Evolutionary conservation across 148 eudicot genomes (phyloP), one percentile per base, ranked within the genome.

Genomic region (Fagopyrum homotropicum): DNA sequence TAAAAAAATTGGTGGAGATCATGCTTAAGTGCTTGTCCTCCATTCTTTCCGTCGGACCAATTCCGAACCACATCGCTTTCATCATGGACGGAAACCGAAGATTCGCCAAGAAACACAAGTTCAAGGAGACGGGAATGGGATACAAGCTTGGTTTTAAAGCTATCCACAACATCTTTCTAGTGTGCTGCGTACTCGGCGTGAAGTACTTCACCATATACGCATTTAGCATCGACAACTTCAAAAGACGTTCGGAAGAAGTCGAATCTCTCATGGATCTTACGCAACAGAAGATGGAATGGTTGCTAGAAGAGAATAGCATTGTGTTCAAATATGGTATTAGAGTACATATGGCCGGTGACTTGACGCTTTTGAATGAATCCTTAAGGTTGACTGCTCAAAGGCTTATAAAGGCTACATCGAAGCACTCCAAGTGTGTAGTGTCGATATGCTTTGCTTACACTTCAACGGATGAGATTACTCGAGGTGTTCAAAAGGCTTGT

Each of bases 391-490:
- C 83, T 3, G 81, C 81, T 16, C 81, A 82, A 40, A 76, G 56
- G 70, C 80, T 77, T 16, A 79, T 78, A 83, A 45, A 72, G 19
- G 82, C 75, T 29, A 82, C 88, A 9, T 69, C 78, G 0, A 46
- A 69, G 1, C 80, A 82, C 59, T 59, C 54, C 9, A 75, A 61
- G 29, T 30, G 30, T 46, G 51, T 76, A 11, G 74, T 85, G 59
- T 80, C 86, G 1, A 82, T 90, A 4, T 90, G 92, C 54, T 50
- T 87, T 11, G 89, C 90, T 43, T 88, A 90, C 72, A 87, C 89
- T 30, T 88, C 92, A 12, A 87, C 85, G 7, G 86, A 88, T 72
- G 96, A 90, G 86, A 90, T 90, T 49, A 45, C 79, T 57, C 89
- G 85, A 75, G 89, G 84, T 10, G 87, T 84, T 76, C 73, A 84